phyloP scores from a whole-genome alignment of 2,329 filamentous ascomycete species.

The Phyllosticta capitalensis region DNA sequence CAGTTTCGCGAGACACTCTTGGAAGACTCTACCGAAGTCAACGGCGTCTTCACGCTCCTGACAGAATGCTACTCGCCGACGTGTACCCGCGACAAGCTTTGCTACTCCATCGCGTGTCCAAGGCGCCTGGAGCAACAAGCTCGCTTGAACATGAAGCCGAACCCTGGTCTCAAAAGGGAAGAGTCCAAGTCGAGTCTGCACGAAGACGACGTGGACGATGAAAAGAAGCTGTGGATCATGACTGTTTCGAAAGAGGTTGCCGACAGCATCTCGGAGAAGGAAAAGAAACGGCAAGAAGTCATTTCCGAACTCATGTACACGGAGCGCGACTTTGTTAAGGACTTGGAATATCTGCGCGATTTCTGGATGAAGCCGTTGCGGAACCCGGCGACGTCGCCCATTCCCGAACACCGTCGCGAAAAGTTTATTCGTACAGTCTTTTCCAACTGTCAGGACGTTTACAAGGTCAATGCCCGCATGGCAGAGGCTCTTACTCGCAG shows the following conservation, averaged over 20 bases:
- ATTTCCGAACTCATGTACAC: constrained; percentile 99
- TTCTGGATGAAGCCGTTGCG: constrained; percentile 96
- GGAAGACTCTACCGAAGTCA: constrained; percentile 76
- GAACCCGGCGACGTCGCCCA: constrained; percentile 60
- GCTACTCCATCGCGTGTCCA: constrained; percentile 96
- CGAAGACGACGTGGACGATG: constrained; percentile 81
- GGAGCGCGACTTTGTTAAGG: constrained; percentile 96
- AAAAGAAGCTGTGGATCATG: constrained; percentile 99
- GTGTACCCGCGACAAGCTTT: constrained; percentile 87
- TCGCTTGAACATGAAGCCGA: constrained; percentile 83
- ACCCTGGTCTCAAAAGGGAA: constrained; percentile 70
- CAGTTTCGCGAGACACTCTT: constrained; percentile 91
- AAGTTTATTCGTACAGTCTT: constrained; percentile 92
- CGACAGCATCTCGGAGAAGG: constrained; percentile 76
- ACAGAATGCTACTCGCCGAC: constrained; percentile 98
- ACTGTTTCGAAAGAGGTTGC: constrained; percentile 92
- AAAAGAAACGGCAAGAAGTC: constrained; percentile 96
- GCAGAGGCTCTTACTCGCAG: constrained; percentile 80
- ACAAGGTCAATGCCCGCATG: constrained; percentile 80
- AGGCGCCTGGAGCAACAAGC: constrained; percentile 90
- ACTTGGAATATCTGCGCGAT: constrained; percentile 91
- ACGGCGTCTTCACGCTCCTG: constrained; percentile 91
- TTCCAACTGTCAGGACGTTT: constrained; percentile 90
- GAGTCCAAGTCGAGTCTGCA: constrained; percentile 64
- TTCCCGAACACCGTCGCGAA: constrained; percentile 78